Conservation (phyloP, 2,329 filamentous ascomycete species). For the Penicillium sp. region DNA sequence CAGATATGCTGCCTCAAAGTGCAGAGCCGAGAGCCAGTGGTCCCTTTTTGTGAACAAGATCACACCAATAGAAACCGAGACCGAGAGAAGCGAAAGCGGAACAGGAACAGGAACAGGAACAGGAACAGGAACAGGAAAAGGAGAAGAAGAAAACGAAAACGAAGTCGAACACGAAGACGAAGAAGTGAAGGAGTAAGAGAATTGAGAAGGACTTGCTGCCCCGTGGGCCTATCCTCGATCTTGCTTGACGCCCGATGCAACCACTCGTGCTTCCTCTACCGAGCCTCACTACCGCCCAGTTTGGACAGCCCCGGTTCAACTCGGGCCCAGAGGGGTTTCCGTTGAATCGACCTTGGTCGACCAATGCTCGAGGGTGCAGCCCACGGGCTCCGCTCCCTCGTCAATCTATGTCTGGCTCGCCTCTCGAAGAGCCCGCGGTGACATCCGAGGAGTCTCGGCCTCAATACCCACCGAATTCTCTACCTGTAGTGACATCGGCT, state of each 20-base stretch:
- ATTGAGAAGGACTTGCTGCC: constrained; percentile 6
- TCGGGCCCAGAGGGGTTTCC: constrained; percentile 35
- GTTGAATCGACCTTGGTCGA: constrained; percentile 35
- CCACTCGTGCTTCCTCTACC: constrained; percentile 42
- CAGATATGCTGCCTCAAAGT: constrained; percentile 32
- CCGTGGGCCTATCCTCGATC: constrained; percentile 15
- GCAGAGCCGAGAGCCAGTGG: constrained; percentile 20
- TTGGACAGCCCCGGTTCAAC: constrained; percentile 37
- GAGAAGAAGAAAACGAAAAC: not conserved
- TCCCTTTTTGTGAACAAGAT: constrained; percentile 26
- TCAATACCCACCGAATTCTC: constrained; percentile 30
- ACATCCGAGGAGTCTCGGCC: constrained; percentile 36
- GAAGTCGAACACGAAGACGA: not conserved
- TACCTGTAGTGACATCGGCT: constrained; percentile 21
- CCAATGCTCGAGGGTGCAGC: constrained; percentile 41
- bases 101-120: not conserved
- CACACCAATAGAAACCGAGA: constrained; percentile 3
- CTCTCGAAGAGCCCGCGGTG: constrained; percentile 39
- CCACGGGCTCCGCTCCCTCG: constrained; percentile 40
- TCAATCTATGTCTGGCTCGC: constrained; percentile 47
- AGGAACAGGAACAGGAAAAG: too few species aligned
- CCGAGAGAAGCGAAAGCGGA: not conserved
- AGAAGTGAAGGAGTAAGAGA: not conserved
- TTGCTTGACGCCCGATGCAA: constrained; percentile 37
- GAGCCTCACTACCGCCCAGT: constrained; percentile 37